phyloP scores from a whole-genome alignment of 73 alveolate genomes.

The Paramecium tetraurelia region DNA sequence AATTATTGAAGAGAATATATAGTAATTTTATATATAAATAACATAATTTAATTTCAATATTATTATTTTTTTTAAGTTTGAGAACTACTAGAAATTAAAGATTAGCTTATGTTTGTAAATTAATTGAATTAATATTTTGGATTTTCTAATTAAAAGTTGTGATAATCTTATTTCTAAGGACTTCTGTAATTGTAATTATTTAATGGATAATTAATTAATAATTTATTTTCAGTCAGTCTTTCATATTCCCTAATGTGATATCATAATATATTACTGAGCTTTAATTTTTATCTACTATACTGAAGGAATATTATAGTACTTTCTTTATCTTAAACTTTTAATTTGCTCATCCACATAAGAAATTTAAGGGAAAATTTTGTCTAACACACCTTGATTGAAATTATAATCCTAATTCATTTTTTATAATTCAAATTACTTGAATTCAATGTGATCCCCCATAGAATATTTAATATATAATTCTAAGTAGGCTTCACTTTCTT shows the following conservation, averaged over 20 bases:
- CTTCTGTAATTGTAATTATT: background rate
- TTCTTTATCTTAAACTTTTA: background rate
- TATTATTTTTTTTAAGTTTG: background rate
- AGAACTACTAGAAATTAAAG: background rate
- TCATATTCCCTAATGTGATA: background rate
- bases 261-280: background rate
- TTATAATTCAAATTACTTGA: background rate
- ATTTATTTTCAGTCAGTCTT: background rate
- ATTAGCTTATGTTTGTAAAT: background rate
- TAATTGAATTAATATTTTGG: too few species aligned
- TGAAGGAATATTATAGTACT: background rate
- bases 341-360: background rate
- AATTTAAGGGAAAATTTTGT: background rate
- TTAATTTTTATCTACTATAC: background rate
- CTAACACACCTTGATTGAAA: background rate
- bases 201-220: background rate
- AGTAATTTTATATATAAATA: background rate
- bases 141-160: background rate
- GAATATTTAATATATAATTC: background rate
- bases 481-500: background rate
- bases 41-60: too few species aligned
- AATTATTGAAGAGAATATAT: background rate
- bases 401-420: background rate
- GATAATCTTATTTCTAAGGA: background rate
- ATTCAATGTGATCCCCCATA: background rate